Percentiles rank a stretch among this genome's conserved stretches.
Evolutionary conservation across 805 yeast species (phyloP).

Genomic region (Ascoidea asiatica): DNA sequence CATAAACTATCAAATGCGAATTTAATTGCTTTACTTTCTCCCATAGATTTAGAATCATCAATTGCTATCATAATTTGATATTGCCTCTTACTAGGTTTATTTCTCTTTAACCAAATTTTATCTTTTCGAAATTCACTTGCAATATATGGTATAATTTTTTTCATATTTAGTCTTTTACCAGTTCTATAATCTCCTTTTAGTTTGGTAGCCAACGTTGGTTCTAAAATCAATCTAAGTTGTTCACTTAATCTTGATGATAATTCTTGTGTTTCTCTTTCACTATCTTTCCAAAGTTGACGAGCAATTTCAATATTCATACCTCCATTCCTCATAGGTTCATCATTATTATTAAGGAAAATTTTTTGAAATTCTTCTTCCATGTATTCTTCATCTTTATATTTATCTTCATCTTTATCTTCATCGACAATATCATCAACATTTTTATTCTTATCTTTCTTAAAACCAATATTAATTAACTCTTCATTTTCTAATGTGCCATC

Average conservation of each 20-base stretch:
- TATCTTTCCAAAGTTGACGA: constrained; percentile 64
- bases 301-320: constrained; percentile 47
- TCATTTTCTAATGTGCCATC: constrained; percentile 30
- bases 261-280: constrained; percentile 80
- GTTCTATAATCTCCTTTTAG: constrained; percentile 92
- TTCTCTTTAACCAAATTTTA: constrained; percentile 94
- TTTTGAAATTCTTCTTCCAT: constrained; percentile 16
- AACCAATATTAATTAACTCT: constrained; percentile 15
- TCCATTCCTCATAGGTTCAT: constrained; percentile 15
- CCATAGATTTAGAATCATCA: constrained; percentile 96
- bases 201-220: constrained; percentile 94
- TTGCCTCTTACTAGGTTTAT: constrained; percentile 94
- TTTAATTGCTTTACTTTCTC: constrained; percentile 80
- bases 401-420: constrained; percentile 16
- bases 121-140: constrained; percentile 96
- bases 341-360: constrained; percentile 11
- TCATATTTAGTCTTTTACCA: constrained; percentile 95
- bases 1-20: constrained; percentile 93
- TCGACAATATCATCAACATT: constrained; percentile 30
- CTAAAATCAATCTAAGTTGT: constrained; percentile 82
- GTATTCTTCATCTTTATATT: constrained; percentile 14
- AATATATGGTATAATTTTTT: constrained; percentile 91
- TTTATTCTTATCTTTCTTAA: constrained; percentile 17
- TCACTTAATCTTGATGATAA: constrained; percentile 81
- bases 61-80: constrained; percentile 96